Percentiles rank a stretch among this genome's conserved stretches.
These are phyloP conservation scores for Silene vulgaris DNA, from an alignment of 179 eudicot species.

Conservation along the genomic window DNA sequence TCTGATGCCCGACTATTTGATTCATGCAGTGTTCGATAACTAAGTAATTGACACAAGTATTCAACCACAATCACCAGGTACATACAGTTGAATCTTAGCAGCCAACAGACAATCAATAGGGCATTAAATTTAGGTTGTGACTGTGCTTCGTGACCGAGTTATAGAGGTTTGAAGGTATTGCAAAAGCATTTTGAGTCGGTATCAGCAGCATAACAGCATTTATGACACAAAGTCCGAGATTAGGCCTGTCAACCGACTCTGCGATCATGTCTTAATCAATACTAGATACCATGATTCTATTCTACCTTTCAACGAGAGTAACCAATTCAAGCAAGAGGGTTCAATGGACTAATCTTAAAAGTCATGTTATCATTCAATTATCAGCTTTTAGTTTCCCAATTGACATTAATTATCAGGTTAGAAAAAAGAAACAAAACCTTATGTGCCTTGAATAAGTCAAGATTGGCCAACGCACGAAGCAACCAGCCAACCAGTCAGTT, in stretches of 20 bases:
- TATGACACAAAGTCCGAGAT: background rate
- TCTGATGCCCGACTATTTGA: background rate
- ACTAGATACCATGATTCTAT: background rate
- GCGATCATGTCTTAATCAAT: background rate
- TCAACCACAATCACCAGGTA: background rate
- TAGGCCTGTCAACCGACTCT: background rate
- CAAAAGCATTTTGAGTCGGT: background rate
- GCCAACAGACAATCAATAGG: background rate
- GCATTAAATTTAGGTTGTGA: background rate
- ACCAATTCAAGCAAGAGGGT: conserved; percentile 4
- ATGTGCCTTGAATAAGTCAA: conserved; percentile 4
- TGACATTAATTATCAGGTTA: background rate
- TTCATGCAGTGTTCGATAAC: background rate
- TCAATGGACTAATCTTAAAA: conserved; percentile 1
- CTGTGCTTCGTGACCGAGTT: background rate
- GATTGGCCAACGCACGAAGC: conserved; percentile 1
- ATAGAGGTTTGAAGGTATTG: background rate
- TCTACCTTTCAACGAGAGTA: background rate
- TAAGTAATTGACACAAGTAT: background rate
- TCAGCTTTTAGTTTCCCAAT: background rate
- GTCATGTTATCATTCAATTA: background rate
- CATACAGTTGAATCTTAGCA: conserved; percentile 5
- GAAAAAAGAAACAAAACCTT: background rate
- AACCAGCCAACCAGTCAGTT: conserved; percentile 11
- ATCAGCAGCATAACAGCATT: background rate